Evolutionary conservation across 2,329 filamentous ascomycete genomes (phyloP).

Genomic region (Aureobasidium sp.): DNA sequence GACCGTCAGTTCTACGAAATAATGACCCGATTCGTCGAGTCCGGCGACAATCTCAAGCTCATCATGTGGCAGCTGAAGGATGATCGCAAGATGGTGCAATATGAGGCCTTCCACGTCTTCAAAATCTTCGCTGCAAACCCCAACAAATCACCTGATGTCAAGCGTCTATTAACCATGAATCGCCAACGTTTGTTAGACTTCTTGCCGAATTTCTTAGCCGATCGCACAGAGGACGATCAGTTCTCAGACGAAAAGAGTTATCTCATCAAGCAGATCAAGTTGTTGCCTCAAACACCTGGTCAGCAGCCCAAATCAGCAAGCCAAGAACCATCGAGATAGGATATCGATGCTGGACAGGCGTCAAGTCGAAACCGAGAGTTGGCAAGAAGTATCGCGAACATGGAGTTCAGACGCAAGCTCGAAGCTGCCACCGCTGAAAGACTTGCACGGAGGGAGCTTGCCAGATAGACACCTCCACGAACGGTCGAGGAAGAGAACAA

Average conservation of each 20-base stretch:
- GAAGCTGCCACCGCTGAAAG: conserved; percentile 6
- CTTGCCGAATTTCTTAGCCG: conserved; percentile 83
- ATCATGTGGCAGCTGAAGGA: conserved; percentile 96
- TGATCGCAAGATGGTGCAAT: conserved; percentile 98
- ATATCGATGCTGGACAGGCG: not conserved
- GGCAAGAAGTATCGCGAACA: not conserved
- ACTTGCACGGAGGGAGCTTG: not conserved
- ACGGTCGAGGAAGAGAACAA: no score
- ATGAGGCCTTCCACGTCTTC: conserved; percentile 98
- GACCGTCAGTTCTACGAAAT: conserved; percentile 95
- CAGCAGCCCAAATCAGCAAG: not conserved
- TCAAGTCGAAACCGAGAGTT: not conserved
- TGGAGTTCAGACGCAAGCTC: conserved; percentile 8
- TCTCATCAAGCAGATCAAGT: conserved; percentile 78
- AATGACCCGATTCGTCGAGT: conserved; percentile 95
- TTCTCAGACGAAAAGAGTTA: conserved; percentile 98
- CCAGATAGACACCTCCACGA: not conserved
- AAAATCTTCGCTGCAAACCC: conserved; percentile 99
- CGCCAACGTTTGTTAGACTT: conserved; percentile 84
- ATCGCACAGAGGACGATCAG: conserved; percentile 93
- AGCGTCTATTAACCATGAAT: conserved; percentile 94
- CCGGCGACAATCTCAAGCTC: conserved; percentile 91
- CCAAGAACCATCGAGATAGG: conserved; percentile 10
- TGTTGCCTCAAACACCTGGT: conserved; percentile 18
- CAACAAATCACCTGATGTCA: conserved; percentile 92